phyloP scores from a whole-genome alignment of 805 yeast species.

The Metschnikowia matae region DNA sequence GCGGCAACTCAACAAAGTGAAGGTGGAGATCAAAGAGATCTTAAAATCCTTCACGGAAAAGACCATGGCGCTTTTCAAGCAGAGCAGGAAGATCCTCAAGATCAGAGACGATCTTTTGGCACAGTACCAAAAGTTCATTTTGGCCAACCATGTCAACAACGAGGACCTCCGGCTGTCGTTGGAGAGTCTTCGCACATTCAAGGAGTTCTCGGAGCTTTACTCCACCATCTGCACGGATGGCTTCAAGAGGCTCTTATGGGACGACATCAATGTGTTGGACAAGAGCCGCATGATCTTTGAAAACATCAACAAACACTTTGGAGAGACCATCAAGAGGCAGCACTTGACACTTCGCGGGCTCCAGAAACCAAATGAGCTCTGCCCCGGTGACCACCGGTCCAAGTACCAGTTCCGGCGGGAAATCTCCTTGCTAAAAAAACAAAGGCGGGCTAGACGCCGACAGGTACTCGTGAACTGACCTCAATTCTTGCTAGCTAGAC shows the following conservation, averaged over 20 bases:
- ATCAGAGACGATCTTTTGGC: slow-evolving; percentile 1
- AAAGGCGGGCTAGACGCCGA: neutral
- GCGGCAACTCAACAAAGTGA: neutral
- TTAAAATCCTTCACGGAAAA: neutral
- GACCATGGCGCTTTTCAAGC: neutral
- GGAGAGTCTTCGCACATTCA: slow-evolving; percentile 3
- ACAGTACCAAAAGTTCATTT: slow-evolving; percentile 1
- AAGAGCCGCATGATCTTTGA: slow-evolving; percentile 1
- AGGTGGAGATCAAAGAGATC: neutral
- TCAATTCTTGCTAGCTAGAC: neutral
- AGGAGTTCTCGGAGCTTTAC: slow-evolving; percentile 3
- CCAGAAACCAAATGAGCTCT: neutral
- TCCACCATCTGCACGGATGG: slow-evolving; percentile 5
- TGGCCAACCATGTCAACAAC: slow-evolving; percentile 2
- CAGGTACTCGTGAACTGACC: neutral
- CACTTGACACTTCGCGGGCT: slow-evolving; percentile 3
- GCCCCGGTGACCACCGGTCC: neutral
- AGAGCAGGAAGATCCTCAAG: slow-evolving; percentile 1
- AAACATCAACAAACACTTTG: neutral
- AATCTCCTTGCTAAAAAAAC: slow-evolving; percentile 3
- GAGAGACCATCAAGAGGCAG: slow-evolving; percentile 2
- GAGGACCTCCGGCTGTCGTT: neutral
- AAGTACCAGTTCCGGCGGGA: slow-evolving; percentile 2
- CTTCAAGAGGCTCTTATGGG: slow-evolving; percentile 3
- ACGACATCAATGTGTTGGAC: slow-evolving; percentile 4